Evolutionary conservation across 108 stramenopile genomes (phyloP).

Genomic region (Cyclotella cryptica): DNA sequence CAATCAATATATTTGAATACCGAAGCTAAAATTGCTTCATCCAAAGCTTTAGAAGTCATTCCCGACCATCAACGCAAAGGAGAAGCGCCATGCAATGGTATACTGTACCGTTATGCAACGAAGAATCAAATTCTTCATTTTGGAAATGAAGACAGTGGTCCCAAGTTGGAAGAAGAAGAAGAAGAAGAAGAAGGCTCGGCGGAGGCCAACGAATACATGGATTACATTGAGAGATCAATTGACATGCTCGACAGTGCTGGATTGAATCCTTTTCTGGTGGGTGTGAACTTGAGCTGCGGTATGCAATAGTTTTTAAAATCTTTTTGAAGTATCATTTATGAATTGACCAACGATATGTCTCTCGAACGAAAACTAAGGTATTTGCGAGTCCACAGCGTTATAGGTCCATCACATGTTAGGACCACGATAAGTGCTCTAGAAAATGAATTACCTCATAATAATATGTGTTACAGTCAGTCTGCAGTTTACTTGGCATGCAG

Average conservation of each 20-base stretch:
- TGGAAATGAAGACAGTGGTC: conserved; percentile 41
- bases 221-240: conserved; percentile 55
- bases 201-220: conserved; percentile 30
- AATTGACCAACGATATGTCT: too few relatives aligned
- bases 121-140: conserved; percentile 50
- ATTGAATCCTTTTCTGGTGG: conserved; percentile 46
- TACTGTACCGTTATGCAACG: conserved; percentile 50
- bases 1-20: conserved; percentile 14
- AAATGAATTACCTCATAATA: too few relatives aligned
- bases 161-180: conserved; percentile 18
- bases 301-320: neutral
- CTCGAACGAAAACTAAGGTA: too few relatives aligned
- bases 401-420: too few relatives aligned
- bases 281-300: neutral
- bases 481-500: too few relatives aligned
- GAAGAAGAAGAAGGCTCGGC: conserved; percentile 14
- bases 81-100: conserved; percentile 43
- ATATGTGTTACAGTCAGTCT: too few relatives aligned
- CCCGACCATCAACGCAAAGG: conserved; percentile 34
- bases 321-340: too few relatives aligned
- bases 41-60: conserved; percentile 19
- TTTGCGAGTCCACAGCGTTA: too few relatives aligned
- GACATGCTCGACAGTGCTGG: conserved; percentile 42
- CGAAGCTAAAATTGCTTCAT: conserved; percentile 16
- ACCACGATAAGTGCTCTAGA: too few relatives aligned